Base-by-base conservation (phyloP, 169 alveolate genomes). In the Blepharisma undulans region DNA sequence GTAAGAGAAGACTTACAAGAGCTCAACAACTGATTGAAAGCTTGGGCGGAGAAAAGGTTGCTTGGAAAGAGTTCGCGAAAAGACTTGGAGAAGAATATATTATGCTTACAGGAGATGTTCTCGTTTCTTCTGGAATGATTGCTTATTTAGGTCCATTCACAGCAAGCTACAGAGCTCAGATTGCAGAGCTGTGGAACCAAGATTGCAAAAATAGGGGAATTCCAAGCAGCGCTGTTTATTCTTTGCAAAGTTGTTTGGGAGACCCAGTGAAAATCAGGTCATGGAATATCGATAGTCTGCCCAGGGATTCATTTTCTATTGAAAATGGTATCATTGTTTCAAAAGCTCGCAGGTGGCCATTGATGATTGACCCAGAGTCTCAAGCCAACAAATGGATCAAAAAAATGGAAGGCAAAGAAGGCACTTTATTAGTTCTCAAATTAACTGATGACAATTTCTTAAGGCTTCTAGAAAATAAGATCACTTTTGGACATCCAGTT, bases 361-460 rank as follows among this genome's bases (percentile, higher is more conserved):
- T 98, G 36, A 93, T 97, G 48, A 98, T 98, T 78, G 99, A 98
- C 90, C 99, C 99, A 22, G 97, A 98, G 95, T 96, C 98, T 33
- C 97, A 98, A 92, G 98, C 99, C 2, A 97, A 97, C 94, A 97
- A 97, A 93, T 98, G 99, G 99, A 97, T 98, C 86, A 96, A 97
- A 93, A 97, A 97, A 92, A 96, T 95, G 98, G 98, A 95, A 90
- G 93, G 91, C 48, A 90, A 94, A 89, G 94, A 93, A 72, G 97
- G 94, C 36, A 95, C 95, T 84, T 92, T 98, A 60, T 93, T 94
- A 72, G 94, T 96, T 48, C 93, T 96, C 82, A 98, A 98, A 94
- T 88, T 98, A 81, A 94, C 98, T 1, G 98, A 97, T 88, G 93
- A 94, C 72, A 97, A 97, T 93, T 96, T 95, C 93, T 93, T 97